Evolutionary conservation across 1,284 basidiomycete genomes (phyloP).

Genomic region (Sanguinoderma infundibulare): DNA sequence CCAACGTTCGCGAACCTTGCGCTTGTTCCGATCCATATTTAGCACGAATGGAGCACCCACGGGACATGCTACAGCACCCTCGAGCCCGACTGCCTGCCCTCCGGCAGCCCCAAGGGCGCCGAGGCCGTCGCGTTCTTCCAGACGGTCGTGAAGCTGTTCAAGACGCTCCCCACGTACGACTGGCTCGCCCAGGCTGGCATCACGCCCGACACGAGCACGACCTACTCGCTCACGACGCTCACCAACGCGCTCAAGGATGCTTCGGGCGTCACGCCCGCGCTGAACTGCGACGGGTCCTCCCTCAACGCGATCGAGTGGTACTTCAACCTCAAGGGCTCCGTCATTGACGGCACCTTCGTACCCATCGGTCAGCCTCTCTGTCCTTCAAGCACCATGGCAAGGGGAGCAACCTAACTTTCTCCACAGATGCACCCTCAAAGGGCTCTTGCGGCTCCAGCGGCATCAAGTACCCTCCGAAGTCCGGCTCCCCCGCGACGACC

Average conservation of each 20-base stretch:
- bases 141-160: constrained; percentile 65
- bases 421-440: constrained; percentile 53
- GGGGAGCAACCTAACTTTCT: not conserved
- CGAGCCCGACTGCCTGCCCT: constrained; percentile 58
- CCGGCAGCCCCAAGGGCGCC: constrained; percentile 58
- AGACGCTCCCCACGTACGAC: constrained; percentile 74
- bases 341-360: constrained; percentile 67
- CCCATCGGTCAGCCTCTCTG: constrained; percentile 50
- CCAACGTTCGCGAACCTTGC: not conserved
- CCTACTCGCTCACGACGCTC: constrained; percentile 62
- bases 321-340: constrained; percentile 68
- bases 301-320: constrained; percentile 68
- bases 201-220: constrained; percentile 59
- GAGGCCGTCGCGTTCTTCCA: constrained; percentile 80
- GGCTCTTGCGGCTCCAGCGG: constrained; percentile 59
- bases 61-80: constrained; percentile 81
- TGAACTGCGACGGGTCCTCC: constrained; percentile 54
- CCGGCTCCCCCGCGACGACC: constrained; percentile 30
- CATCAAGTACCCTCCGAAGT: constrained; percentile 71
- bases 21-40: not conserved
- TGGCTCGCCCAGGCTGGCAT: constrained; percentile 77
- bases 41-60: constrained; percentile 74
- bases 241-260: constrained; percentile 59
- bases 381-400: not conserved
- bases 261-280: constrained; percentile 58